A percentile compares a stretch with the other conserved stretches of the same genome.
Conservation (phyloP, 176 grass and related monocot genomes). For the Microstegium vimineum region DNA sequence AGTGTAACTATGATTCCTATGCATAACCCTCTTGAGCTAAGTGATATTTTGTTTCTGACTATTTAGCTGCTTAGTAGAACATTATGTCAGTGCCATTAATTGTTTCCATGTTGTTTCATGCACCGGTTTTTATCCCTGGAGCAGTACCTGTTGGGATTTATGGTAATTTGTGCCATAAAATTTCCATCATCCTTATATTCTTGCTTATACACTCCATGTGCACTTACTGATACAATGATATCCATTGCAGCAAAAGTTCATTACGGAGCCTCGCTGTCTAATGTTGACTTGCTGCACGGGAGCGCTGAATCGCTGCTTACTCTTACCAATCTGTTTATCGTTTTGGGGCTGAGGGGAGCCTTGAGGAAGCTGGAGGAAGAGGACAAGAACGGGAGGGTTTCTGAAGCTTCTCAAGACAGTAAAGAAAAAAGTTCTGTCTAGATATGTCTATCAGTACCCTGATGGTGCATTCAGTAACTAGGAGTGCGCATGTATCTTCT, state of each 20-base stretch:
- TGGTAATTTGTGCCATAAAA: conserved; percentile 53
- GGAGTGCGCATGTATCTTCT: neutral
- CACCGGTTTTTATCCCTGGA: conserved; percentile 40
- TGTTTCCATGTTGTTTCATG: conserved; percentile 63
- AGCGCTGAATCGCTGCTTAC: conserved; percentile 77
- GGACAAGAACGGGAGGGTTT: conserved; percentile 23
- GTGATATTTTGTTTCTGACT: neutral
- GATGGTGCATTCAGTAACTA: neutral
- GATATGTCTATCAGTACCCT: conserved; percentile 7
- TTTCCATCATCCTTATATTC: conserved; percentile 17
- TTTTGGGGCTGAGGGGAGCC: conserved; percentile 70
- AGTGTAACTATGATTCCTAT: neutral
- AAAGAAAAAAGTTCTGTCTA: conserved; percentile 70
- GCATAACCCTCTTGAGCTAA: neutral
- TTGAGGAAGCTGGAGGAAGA: conserved; percentile 61
- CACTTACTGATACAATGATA: neutral
- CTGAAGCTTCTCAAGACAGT: conserved; percentile 41
- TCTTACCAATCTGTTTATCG: conserved; percentile 85
- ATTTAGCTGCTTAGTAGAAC: conserved; percentile 16
- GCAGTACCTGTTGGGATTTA: conserved; percentile 93
- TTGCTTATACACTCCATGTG: neutral
- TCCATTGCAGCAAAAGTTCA: conserved; percentile 68
- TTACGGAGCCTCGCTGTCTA: conserved; percentile 81
- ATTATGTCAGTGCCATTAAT: conserved; percentile 29
- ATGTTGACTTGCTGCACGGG: conserved; percentile 79